Evolutionary conservation across 2,329 filamentous ascomycete species (phyloP).

Genomic region (Pyrenophora seminiperda): DNA sequence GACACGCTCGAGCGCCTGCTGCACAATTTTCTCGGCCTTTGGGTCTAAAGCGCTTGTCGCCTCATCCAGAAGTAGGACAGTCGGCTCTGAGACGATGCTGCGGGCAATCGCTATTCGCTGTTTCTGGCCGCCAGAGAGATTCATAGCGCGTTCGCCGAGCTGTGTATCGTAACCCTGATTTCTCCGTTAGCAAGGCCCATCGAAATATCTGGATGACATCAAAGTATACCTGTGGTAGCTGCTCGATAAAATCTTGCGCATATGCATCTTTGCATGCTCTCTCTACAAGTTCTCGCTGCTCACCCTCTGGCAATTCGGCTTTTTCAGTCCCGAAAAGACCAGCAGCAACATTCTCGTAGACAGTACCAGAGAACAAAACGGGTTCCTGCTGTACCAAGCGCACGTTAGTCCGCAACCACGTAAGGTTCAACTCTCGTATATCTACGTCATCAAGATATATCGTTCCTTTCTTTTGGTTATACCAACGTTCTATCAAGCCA

Average conservation of each 20-base stretch:
- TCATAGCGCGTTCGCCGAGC: conserved; percentile 88
- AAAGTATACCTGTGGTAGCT: conserved; percentile 54
- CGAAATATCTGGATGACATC: conserved; percentile 1
- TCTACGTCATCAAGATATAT: conserved; percentile 56
- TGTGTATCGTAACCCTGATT: conserved; percentile 84
- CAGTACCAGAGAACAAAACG: conserved; percentile 83
- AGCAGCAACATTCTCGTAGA: conserved; percentile 83
- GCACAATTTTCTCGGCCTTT: conserved; percentile 91
- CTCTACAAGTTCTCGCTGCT: conserved; percentile 72
- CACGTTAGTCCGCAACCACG: conserved; percentile 90
- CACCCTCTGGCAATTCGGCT: conserved; percentile 56
- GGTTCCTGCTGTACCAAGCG: conserved; percentile 92
- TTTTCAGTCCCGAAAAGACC: conserved; percentile 73
- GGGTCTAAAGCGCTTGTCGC: conserved; percentile 85
- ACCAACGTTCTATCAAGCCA: conserved; percentile 66
- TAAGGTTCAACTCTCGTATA: conserved; percentile 78
- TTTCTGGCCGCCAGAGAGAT: conserved; percentile 92
- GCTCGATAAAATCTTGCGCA: conserved; percentile 84
- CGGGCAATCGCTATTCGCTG: conserved; percentile 93
- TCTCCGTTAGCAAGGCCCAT: conserved; percentile 49
- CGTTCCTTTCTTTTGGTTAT: conserved; percentile 36
- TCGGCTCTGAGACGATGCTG: conserved; percentile 86
- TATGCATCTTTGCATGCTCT: conserved; percentile 90
- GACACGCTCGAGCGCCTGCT: conserved; percentile 86
- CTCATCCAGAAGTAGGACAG: conserved; percentile 88